Evolutionary conservation across 192 early-diverging fungal genomes (phyloP), one percentile per base, ranked within the genome.

Genomic region (Backusella parvicylindrica): DNA sequence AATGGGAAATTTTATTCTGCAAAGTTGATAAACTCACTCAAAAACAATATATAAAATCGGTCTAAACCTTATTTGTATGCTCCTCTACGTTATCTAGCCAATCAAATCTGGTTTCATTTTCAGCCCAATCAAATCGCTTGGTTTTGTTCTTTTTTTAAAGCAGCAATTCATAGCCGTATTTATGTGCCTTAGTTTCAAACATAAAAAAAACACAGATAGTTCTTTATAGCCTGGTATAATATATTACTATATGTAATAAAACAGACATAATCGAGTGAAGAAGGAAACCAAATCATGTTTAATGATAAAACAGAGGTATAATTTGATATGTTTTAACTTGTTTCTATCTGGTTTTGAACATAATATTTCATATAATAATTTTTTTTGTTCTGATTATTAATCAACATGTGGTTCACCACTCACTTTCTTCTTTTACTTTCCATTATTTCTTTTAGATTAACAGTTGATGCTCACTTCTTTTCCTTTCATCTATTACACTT

Each of bases 281-380:
- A 13, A 13, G 13, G 13, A 41, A 2, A 13, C 11, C 6, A 47
- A 5, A 16, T 6, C 4, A 16, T 47, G n/a, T n/a, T n/a, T n/a
- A 47, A 47, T 41, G 16, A n/a, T n/a, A n/a, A 47, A 47, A n/a
- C 6, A n/a, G 43, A n/a, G 43, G n/a, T 47, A 35, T 6, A 35
- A 35, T 35, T 35, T 35, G 2, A 35, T 35, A 35, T 6, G 4
- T n/a, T 47, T 47, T n/a, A n/a, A 47, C 18, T 18, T 47, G 15
- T 21, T n/a, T 47, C 43, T 47, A 60, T 60, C 53, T 60, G 53
- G 53, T 60, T 60, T 60, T 60, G 53, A 60, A 60, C 53, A 60
- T 28, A 60, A 60, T 60, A 50, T 50, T 60, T 60, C 28, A 60
- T 60, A 60, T 5, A 60, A 28, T 60, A 60, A 28, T 28, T 28